Evolutionary conservation across 2,329 filamentous ascomycete species (phyloP).

Genomic region (Pseudogymnoascus sp.): DNA sequence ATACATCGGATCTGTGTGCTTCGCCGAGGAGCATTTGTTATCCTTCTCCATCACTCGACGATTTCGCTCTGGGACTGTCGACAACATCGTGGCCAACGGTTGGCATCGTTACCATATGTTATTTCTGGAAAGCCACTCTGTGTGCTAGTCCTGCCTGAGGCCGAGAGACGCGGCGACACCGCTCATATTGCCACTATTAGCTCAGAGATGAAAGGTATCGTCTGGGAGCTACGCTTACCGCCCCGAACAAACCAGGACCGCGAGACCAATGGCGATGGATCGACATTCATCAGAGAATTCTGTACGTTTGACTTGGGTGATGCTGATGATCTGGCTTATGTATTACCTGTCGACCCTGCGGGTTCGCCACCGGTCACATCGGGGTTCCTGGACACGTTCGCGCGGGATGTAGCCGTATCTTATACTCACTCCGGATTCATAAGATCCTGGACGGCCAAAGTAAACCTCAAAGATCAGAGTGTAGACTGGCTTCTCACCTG

Average conservation of each 20-base stretch:
- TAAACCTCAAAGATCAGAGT: slow-evolving; percentile 49
- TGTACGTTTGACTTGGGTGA: slow-evolving; percentile 60
- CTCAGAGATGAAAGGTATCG: slow-evolving; percentile 67
- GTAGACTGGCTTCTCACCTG: slow-evolving; percentile 80
- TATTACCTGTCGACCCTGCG: slow-evolving; percentile 80
- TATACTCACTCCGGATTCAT: slow-evolving; percentile 68
- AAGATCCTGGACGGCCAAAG: slow-evolving; percentile 75
- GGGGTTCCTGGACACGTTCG: slow-evolving; percentile 77
- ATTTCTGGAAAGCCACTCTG: slow-evolving; percentile 67
- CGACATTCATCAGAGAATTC: slow-evolving; percentile 48
- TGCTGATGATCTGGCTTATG: slow-evolving; percentile 50
- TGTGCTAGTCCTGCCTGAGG: slow-evolving; percentile 64
- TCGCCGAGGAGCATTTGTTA: slow-evolving; percentile 66
- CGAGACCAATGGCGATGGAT: slow-evolving; percentile 28
- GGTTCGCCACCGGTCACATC: slow-evolving; percentile 63
- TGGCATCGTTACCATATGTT: slow-evolving; percentile 51
- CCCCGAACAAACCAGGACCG: slow-evolving; percentile 28
- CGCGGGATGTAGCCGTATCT: slow-evolving; percentile 76
- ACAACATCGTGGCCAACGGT: slow-evolving; percentile 44
- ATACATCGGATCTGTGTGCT: slow-evolving; percentile 76
- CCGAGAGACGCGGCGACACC: slow-evolving; percentile 39
- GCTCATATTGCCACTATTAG: slow-evolving; percentile 76
- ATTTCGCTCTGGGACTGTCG: slow-evolving; percentile 77
- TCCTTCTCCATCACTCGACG: slow-evolving; percentile 65
- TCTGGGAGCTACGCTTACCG: slow-evolving; percentile 68